These are phyloP conservation scores for Cruciata laevipes DNA, from an alignment of 257 asterid genomes.

Conservation along the genomic window DNA sequence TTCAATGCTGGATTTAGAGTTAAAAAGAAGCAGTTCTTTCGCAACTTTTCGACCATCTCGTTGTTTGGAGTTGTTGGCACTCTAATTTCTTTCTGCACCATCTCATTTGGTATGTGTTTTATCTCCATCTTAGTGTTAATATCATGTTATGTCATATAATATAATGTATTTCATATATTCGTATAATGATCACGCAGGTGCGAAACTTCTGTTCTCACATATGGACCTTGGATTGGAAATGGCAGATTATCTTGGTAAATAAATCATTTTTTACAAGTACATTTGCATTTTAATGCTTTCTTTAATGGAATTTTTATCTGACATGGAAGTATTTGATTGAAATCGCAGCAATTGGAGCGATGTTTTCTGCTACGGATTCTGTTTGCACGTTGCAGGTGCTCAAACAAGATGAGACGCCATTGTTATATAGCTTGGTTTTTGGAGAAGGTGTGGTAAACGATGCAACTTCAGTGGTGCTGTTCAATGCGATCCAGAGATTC, in stretches of 20 bases:
- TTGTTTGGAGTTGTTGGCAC: constrained; percentile 78
- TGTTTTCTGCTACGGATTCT: constrained; percentile 80
- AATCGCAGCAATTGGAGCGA: constrained; percentile 67
- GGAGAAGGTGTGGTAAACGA: constrained; percentile 90
- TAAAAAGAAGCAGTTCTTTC: constrained; percentile 68
- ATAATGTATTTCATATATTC: background rate
- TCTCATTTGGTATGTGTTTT: constrained; percentile 49
- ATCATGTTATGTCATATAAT: too few species aligned
- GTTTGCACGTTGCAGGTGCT: constrained; percentile 92
- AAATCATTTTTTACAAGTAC: constrained; percentile 9
- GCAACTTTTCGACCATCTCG: constrained; percentile 46
- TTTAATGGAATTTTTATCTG: background rate
- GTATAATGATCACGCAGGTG: constrained; percentile 35
- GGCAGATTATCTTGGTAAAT: constrained; percentile 69
- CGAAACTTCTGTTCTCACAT: constrained; percentile 39
- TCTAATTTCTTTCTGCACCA: constrained; percentile 57
- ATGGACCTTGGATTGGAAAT: constrained; percentile 48
- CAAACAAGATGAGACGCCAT: constrained; percentile 66
- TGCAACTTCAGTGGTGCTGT: constrained; percentile 75
- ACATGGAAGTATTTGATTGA: constrained; percentile 9
- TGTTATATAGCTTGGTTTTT: constrained; percentile 64
- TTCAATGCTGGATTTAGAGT: constrained; percentile 85
- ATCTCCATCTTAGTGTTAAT: background rate
- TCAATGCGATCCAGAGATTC: constrained; percentile 68
- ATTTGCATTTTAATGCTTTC: background rate